Evolutionary conservation across 345 rosid genomes (phyloP).

Genomic region (Cardamine resedifolia): DNA sequence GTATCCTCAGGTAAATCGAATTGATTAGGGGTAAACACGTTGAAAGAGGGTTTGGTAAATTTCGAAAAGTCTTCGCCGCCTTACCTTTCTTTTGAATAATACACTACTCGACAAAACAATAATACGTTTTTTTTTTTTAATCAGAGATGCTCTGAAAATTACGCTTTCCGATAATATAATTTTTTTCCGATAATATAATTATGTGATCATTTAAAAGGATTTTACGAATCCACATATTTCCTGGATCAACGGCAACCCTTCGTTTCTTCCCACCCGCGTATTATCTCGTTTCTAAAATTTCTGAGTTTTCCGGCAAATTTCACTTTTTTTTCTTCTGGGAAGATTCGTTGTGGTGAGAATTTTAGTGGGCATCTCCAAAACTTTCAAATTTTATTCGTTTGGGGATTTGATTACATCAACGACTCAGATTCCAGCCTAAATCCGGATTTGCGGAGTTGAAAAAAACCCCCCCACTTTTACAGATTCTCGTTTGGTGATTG

Average conservation of each 20-base stretch:
- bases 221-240: conserved; percentile 45
- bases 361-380: conserved; percentile 16
- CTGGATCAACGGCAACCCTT: conserved; percentile 49
- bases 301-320: background rate
- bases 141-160: background rate
- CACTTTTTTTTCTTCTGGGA: background rate
- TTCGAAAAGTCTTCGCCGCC: conserved; percentile 11
- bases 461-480: background rate
- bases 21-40: background rate
- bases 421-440: background rate
- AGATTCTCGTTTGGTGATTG: background rate
- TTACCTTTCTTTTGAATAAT: background rate
- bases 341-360: background rate
- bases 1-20: background rate
- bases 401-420: background rate
- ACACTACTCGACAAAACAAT: background rate
- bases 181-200: background rate
- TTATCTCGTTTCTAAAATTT: conserved; percentile 10
- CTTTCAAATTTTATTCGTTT: background rate
- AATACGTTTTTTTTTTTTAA: background rate
- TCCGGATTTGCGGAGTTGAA: conserved; percentile 23
- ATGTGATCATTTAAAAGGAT: background rate
- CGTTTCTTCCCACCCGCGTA: conserved; percentile 36
- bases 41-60: background rate
- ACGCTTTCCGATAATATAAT: background rate